phyloP scores from a whole-genome alignment of 2,329 filamentous ascomycete species.

The Lojkania enalia region DNA sequence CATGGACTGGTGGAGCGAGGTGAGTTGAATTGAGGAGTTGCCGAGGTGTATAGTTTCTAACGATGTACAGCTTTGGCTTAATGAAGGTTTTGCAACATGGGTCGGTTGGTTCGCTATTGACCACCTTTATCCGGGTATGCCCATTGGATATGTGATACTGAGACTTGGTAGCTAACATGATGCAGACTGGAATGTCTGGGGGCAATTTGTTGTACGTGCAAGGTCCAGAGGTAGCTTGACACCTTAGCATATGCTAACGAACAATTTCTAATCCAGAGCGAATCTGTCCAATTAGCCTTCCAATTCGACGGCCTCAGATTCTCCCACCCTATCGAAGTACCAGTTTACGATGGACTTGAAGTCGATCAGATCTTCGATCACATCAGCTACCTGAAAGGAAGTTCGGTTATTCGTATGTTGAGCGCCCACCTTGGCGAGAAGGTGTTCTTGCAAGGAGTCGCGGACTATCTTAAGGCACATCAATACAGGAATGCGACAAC shows the following conservation, averaged over 20 bases:
- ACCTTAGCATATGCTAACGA: slow-evolving; percentile 38
- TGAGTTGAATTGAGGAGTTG: background rate
- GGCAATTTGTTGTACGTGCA: slow-evolving; percentile 80
- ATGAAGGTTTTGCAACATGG: slow-evolving; percentile 98
- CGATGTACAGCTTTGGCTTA: slow-evolving; percentile 68
- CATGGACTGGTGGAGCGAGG: slow-evolving; percentile 94
- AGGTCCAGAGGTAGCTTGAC: slow-evolving; percentile 56
- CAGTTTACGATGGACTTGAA: slow-evolving; percentile 88
- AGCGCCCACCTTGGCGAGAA: slow-evolving; percentile 86
- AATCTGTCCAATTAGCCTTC: slow-evolving; percentile 91
- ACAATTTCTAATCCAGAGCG: slow-evolving; percentile 62
- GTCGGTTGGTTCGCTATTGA: slow-evolving; percentile 94
- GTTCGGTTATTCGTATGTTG: slow-evolving; percentile 95
- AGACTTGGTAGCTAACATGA: background rate
- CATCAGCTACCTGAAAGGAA: slow-evolving; percentile 96
- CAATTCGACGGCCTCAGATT: slow-evolving; percentile 85
- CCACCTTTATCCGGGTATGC: slow-evolving; percentile 75
- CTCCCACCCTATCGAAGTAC: slow-evolving; percentile 95
- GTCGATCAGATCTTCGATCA: slow-evolving; percentile 98
- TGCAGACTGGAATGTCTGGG: slow-evolving; percentile 93
- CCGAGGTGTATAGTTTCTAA: background rate
- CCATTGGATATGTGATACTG: background rate
- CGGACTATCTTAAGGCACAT: slow-evolving; percentile 85
- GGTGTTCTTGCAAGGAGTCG: slow-evolving; percentile 87
- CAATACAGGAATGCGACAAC: slow-evolving; percentile 90